Conservation (phyloP, 1,139 yeast genomes). For the Eremothecium gossypii region DNA sequence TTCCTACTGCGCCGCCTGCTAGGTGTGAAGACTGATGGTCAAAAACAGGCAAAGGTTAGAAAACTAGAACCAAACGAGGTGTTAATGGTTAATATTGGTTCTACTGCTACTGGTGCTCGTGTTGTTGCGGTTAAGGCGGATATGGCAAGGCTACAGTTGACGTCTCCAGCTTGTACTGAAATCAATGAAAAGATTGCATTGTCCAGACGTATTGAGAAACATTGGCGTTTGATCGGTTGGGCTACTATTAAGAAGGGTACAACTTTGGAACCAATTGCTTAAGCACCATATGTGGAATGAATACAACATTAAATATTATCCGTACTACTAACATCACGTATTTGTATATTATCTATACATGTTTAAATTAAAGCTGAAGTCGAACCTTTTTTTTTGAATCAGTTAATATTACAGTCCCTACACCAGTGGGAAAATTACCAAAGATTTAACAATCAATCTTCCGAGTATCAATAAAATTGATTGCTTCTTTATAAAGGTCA, state of each 20-base stretch:
- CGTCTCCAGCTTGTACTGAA: conserved; percentile 98
- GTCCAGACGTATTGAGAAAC: conserved; percentile 98
- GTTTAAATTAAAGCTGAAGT: conserved; percentile 2
- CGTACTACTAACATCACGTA: neutral
- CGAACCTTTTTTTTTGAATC: neutral
- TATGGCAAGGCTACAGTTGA: conserved; percentile 95
- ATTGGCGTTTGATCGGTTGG: conserved; percentile 99
- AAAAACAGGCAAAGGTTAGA: conserved; percentile 93
- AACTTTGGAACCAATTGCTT: conserved; percentile 59
- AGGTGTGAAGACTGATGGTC: conserved; percentile 98
- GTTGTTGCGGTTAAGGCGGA: conserved; percentile 97
- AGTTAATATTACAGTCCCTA: conserved; percentile 2
- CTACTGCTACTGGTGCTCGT: conserved; percentile 98
- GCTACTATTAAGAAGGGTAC: conserved; percentile 97
- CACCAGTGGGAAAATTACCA: neutral
- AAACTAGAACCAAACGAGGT: conserved; percentile 92
- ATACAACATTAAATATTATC: neutral
- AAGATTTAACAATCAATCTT: neutral
- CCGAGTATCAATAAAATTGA: conserved; percentile 4
- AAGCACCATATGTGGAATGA: conserved; percentile 10
- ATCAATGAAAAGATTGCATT: conserved; percentile 96
- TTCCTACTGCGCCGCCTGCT: conserved; percentile 91
- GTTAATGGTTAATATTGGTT: conserved; percentile 97
- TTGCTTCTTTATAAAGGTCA: conserved; percentile 29
- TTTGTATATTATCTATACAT: conserved; percentile 5